Percentiles rank a stretch among this genome's conserved stretches.
Conservation (phyloP, 1,284 basidiomycete species). For the Phellopilus nigrolimitatus region DNA sequence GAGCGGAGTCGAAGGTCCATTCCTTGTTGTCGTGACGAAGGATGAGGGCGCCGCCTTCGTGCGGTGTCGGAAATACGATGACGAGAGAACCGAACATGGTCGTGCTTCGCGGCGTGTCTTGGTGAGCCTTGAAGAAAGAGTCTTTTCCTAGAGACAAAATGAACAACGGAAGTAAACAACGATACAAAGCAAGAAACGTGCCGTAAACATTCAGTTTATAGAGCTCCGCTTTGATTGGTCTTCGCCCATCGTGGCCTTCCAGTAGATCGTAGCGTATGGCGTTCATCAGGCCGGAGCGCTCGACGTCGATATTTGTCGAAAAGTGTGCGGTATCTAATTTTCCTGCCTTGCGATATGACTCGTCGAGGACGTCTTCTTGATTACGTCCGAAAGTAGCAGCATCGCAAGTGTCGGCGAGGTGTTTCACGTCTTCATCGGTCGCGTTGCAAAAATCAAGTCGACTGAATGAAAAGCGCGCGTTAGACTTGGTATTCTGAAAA, state of each 20-base stretch:
- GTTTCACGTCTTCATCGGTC: not conserved
- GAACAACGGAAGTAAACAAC: no score
- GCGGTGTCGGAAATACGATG: slow-evolving; percentile 3
- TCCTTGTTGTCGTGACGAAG: slow-evolving; percentile 5
- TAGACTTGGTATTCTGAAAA: no score
- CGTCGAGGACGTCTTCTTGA: slow-evolving; percentile 17
- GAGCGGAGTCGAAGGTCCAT: no score
- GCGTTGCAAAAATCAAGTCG: slow-evolving; percentile 1
- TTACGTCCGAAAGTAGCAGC: no score
- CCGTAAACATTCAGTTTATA: no score
- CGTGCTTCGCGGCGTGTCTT: no score
- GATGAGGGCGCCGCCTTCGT: slow-evolving; percentile 5
- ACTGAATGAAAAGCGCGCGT: not conserved
- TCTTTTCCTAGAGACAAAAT: no score
- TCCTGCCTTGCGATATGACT: slow-evolving; percentile 18
- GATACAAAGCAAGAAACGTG: no score
- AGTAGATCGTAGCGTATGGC: no score
- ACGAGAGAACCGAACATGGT: slow-evolving; percentile 26
- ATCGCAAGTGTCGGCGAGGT: slow-evolving; percentile 7
- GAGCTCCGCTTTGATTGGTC: no score
- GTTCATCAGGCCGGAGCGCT: slow-evolving; percentile 4
- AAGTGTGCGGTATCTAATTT: slow-evolving; percentile 17
- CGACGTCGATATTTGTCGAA: slow-evolving; percentile 11
- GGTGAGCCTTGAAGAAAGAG: no score
- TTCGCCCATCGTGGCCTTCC: no score